Conservation (phyloP, 2,329 filamentous ascomycete genomes). For the Fusarium chlamydosporum region DNA sequence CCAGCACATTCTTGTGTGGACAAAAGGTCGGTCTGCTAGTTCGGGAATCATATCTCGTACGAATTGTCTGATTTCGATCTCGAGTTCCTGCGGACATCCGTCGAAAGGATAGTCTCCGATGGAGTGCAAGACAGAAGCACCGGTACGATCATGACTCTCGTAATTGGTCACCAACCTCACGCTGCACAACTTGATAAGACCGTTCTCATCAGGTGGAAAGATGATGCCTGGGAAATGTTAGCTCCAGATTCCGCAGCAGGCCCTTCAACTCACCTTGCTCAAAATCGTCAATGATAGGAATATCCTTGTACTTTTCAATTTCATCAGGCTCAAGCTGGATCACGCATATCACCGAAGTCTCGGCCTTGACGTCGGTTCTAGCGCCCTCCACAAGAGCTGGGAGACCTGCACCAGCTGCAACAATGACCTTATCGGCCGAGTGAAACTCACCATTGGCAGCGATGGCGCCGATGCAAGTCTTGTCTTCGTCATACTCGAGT, state of each 20-base stretch:
- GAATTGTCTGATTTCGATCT: slow-evolving; percentile 66
- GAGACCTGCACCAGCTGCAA: slow-evolving; percentile 78
- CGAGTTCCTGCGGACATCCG: slow-evolving; percentile 64
- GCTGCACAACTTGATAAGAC: slow-evolving; percentile 67
- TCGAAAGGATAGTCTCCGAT: slow-evolving; percentile 45
- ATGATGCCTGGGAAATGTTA: slow-evolving; percentile 61
- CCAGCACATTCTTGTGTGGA: slow-evolving; percentile 59
- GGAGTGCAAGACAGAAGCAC: slow-evolving; percentile 41
- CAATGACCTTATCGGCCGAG: slow-evolving; percentile 70
- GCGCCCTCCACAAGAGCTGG: slow-evolving; percentile 71
- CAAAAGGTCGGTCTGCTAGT: slow-evolving; percentile 62
- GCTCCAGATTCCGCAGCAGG: not conserved
- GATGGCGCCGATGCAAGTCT: slow-evolving; percentile 61
- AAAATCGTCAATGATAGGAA: slow-evolving; percentile 54
- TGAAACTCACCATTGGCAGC: slow-evolving; percentile 64
- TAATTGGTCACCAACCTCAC: slow-evolving; percentile 67
- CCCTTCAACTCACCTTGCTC: slow-evolving; percentile 37
- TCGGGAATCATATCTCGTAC: slow-evolving; percentile 56
- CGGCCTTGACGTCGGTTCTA: slow-evolving; percentile 72
- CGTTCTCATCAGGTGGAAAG: slow-evolving; percentile 65
- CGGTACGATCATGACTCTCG: slow-evolving; percentile 52
- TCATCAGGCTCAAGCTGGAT: slow-evolving; percentile 72
- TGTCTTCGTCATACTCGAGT: slow-evolving; percentile 49
- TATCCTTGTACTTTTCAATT: slow-evolving; percentile 64
- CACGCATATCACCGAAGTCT: slow-evolving; percentile 75